Evolutionary conservation across 352 stramenopile genomes (phyloP).

Genomic region (Phytopythium litorale): DNA sequence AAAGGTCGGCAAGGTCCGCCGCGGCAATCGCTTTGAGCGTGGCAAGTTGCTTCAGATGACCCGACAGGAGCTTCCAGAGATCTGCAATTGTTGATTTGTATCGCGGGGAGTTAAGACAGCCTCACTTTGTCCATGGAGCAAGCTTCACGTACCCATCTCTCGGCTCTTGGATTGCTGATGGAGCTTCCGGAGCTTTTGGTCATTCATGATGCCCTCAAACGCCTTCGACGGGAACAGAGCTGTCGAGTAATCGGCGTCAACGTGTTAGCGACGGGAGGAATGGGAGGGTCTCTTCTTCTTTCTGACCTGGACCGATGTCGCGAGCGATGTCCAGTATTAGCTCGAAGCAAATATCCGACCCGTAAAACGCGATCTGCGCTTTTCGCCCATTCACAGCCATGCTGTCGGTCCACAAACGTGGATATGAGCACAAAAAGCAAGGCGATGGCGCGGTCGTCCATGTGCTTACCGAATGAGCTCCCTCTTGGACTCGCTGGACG

Average conservation of each 20-base stretch:
- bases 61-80: constrained; percentile 61
- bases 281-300: too few relatives aligned
- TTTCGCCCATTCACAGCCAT: constrained; percentile 65
- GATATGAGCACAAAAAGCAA: constrained; percentile 2
- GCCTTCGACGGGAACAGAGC: constrained; percentile 61
- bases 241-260: constrained; percentile 11
- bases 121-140: background rate
- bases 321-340: constrained; percentile 57
- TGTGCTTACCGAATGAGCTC: constrained; percentile 55
- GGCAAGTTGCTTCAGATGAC: constrained; percentile 54
- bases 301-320: constrained; percentile 51
- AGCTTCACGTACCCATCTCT: constrained; percentile 35
- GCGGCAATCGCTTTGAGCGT: constrained; percentile 34
- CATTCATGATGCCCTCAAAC: constrained; percentile 82
- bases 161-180: constrained; percentile 72
- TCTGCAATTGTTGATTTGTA: constrained; percentile 21
- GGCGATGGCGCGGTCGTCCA: background rate
- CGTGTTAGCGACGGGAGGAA: background rate
- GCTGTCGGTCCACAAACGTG: constrained; percentile 12
- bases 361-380: constrained; percentile 74
- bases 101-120: too few relatives aligned
- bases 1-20: constrained; percentile 36
- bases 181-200: constrained; percentile 73
- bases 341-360: constrained; percentile 75
- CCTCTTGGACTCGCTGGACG: constrained; percentile 57